phyloP scores from a whole-genome alignment of 345 rosid species.

The Populus euphratica region DNA sequence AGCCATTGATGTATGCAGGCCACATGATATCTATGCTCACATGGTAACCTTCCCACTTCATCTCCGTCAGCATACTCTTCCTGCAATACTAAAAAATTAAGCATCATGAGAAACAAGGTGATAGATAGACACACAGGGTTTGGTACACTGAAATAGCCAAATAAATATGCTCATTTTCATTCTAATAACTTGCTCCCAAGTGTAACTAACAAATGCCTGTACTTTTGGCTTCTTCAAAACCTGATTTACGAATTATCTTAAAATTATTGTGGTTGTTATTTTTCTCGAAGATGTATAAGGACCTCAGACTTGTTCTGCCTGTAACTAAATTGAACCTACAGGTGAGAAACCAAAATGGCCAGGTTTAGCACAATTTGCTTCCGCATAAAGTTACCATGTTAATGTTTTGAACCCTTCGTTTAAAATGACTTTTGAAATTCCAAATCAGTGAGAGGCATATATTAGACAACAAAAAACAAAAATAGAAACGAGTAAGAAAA shows the following conservation, averaged over 20 bases:
- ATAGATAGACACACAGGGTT: background rate
- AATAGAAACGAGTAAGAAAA: background rate
- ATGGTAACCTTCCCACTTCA: slow-evolving; percentile 70
- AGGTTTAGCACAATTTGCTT: background rate
- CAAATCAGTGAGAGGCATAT: background rate
- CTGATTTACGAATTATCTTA: no score
- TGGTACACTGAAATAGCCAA: background rate
- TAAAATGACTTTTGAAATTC: background rate
- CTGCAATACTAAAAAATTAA: slow-evolving; percentile 38
- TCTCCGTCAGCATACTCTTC: slow-evolving; percentile 79
- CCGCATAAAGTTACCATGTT: background rate
- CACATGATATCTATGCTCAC: slow-evolving; percentile 70
- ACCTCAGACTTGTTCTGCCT: background rate
- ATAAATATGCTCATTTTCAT: background rate
- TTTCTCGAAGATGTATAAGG: background rate
- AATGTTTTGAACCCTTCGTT: background rate
- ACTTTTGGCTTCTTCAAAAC: background rate
- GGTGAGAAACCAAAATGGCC: no score
- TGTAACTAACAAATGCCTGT: background rate
- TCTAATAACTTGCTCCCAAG: background rate
- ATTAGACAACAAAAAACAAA: background rate
- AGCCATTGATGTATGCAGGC: slow-evolving; percentile 79
- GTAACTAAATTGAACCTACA: background rate
- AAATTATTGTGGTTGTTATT: background rate
- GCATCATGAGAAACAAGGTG: background rate